Evolutionary conservation across 495 filamentous ascomycete genomes (phyloP), one percentile per base, ranked within the genome.

Genomic region (Xylaria curta): DNA sequence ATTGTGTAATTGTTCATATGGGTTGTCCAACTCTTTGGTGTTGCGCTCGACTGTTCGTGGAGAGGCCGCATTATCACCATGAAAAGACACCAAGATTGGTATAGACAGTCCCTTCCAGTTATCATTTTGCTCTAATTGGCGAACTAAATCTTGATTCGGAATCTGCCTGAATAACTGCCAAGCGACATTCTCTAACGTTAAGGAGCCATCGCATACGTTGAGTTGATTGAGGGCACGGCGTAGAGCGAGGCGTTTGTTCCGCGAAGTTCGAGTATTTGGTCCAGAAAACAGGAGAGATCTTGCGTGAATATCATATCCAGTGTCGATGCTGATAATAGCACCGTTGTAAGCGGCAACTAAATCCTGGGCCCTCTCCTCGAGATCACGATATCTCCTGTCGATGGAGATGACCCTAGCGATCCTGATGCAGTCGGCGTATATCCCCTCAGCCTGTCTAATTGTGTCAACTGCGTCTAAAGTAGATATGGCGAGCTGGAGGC

Each of bases 71-170:
- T 47, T 31, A n/a, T 31, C 9, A 28, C 53, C 8, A 64, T 38
- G 66, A 15, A 71, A 60, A 15, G 62, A 58, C 17, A 71, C 28
- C 69, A 71, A 51, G 26, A 49, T 21, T 9, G 62, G 49, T 21
- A 71, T 54, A 5, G 51, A 33, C 19, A 71, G 19, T 24, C 53
- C 59, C 62, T 71, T 65, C 69, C 69, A 66, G 28, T 71, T 60
- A 28, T 15, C 31, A 36, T 66, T 38, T 60, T 60, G 15, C 42
- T 47, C 53, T 10, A 71, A 40, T 13, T 64, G 61, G 7, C 61
- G 38, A 17, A 51, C 31, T 21, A 71, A 19, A 31, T 47, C 40
- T 31, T n/a, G 12, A 40, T 71, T 42, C 1, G 69, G 69, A 40
- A 66, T 51, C 5, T 4, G n/a, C 21, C 51, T 26, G 62, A 71